These are phyloP conservation scores for Lepidium africanum DNA, from an alignment of 345 rosid genomes.

Conservation along the genomic window DNA sequence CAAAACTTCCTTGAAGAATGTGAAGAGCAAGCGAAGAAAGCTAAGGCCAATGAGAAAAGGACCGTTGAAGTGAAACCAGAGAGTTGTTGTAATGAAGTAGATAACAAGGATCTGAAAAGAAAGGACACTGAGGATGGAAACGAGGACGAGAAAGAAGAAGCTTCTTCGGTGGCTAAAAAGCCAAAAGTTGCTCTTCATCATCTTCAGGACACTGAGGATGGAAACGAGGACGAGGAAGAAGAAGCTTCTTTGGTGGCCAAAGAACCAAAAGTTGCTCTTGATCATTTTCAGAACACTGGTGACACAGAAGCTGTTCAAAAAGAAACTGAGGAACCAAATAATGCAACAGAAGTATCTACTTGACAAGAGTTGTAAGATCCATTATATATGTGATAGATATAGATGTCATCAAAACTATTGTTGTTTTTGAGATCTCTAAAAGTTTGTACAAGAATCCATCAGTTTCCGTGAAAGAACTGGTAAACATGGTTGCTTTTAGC, in stretches of 20 bases:
- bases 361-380: conserved; percentile 3
- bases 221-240: conserved; percentile 39
- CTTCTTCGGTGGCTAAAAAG: conserved; percentile 39
- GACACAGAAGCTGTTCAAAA: conserved; percentile 47
- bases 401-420: too few relatives aligned
- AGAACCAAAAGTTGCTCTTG: conserved; percentile 53
- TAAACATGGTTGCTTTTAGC: too few relatives aligned
- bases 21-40: conserved; percentile 39
- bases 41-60: conserved; percentile 24
- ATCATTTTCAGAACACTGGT: conserved; percentile 59
- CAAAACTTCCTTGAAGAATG: conserved; percentile 45
- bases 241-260: conserved; percentile 40
- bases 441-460: background rate
- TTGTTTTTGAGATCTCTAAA: background rate
- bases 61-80: conserved; percentile 31
- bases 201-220: conserved; percentile 24
- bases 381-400: background rate
- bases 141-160: conserved; percentile 48
- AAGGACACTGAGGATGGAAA: conserved; percentile 28
- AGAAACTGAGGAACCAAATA: conserved; percentile 15
- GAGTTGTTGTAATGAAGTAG: conserved; percentile 20
- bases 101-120: conserved; percentile 24
- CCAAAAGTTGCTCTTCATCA: conserved; percentile 54
- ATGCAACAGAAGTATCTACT: conserved; percentile 5
- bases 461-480: background rate